Conservation (phyloP, 345 rosid genomes). For the Noccaea caerulescens region DNA sequence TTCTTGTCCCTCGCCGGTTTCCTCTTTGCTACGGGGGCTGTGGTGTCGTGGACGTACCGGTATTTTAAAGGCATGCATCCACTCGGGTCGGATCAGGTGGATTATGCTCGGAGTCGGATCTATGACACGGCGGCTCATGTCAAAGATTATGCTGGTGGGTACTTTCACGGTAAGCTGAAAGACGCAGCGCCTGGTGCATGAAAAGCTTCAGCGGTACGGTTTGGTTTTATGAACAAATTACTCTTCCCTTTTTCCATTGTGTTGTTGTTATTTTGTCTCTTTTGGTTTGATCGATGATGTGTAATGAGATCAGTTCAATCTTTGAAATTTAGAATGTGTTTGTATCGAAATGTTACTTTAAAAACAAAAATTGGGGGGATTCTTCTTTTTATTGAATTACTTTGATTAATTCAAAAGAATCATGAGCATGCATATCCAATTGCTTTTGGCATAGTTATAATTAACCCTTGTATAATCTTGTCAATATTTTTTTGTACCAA, state of each 20-base stretch:
- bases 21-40: slow-evolving; percentile 50
- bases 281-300: slow-evolving; percentile 11
- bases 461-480: too few relatives aligned
- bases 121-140: slow-evolving; percentile 81
- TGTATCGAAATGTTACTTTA: slow-evolving; percentile 1
- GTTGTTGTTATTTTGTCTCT: neutral
- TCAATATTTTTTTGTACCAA: too few relatives aligned
- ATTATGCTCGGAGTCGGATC: slow-evolving; percentile 73
- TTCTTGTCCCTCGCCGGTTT: slow-evolving; percentile 59
- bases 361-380: neutral
- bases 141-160: slow-evolving; percentile 85
- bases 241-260: neutral
- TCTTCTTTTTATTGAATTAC: neutral
- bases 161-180: slow-evolving; percentile 76
- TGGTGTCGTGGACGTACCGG: slow-evolving; percentile 64
- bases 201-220: slow-evolving; percentile 12
- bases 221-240: neutral
- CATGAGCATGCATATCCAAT: too few relatives aligned
- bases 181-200: slow-evolving; percentile 97
- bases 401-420: neutral
- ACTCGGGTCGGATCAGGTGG: slow-evolving; percentile 65
- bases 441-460: too few relatives aligned
- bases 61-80: slow-evolving; percentile 75
- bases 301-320: slow-evolving; percentile 15
- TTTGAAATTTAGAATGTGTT: slow-evolving; percentile 16